Percentiles rank a stretch among this genome's conserved stretches.
phyloP scores from a whole-genome alignment of 116 monocot species.

The Trichopus zeylanicus region DNA sequence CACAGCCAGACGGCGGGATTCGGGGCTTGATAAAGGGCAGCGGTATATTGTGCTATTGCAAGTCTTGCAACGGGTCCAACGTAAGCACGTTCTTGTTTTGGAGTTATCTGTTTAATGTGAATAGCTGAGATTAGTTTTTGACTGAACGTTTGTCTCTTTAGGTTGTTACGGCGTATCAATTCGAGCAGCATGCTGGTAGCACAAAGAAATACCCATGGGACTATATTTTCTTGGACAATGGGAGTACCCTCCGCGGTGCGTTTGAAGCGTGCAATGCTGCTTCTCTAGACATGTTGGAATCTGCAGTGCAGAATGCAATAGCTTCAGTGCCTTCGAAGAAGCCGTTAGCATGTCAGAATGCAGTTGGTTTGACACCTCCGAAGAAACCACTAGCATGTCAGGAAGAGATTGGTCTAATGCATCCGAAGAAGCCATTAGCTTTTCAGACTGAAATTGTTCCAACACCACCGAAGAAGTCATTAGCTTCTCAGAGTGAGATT shows the following conservation, averaged over 20 bases:
- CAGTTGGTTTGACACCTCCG: too few relatives aligned
- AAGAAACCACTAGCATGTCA: too few relatives aligned
- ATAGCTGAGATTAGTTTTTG: not conserved
- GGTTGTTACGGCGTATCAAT: slow-evolving; percentile 64
- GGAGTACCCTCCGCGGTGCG: slow-evolving; percentile 63
- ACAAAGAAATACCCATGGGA: slow-evolving; percentile 83
- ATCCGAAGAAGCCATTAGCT: too few relatives aligned
- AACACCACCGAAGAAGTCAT: too few relatives aligned
- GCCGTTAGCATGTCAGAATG: not conserved
- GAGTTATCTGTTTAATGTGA: not conserved
- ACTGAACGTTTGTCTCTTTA: slow-evolving; percentile 4
- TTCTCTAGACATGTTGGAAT: slow-evolving; percentile 65
- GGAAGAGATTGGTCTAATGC: too few relatives aligned
- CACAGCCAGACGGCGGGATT: slow-evolving; percentile 12
- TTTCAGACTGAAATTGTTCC: too few relatives aligned
- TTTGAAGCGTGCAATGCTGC: slow-evolving; percentile 46
- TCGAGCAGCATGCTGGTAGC: slow-evolving; percentile 90
- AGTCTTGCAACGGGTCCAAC: slow-evolving; percentile 42
- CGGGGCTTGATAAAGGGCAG: slow-evolving; percentile 24
- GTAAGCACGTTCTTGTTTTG: slow-evolving; percentile 15
- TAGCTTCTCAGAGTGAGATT: too few relatives aligned
- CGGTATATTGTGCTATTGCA: slow-evolving; percentile 44
- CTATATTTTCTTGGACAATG: slow-evolving; percentile 73
- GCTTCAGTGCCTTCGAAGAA: slow-evolving; percentile 5
- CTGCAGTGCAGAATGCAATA: slow-evolving; percentile 48